These are phyloP conservation scores for Camellia granthamiana DNA, from an alignment of 148 eudicot genomes.

Conservation along the genomic window DNA sequence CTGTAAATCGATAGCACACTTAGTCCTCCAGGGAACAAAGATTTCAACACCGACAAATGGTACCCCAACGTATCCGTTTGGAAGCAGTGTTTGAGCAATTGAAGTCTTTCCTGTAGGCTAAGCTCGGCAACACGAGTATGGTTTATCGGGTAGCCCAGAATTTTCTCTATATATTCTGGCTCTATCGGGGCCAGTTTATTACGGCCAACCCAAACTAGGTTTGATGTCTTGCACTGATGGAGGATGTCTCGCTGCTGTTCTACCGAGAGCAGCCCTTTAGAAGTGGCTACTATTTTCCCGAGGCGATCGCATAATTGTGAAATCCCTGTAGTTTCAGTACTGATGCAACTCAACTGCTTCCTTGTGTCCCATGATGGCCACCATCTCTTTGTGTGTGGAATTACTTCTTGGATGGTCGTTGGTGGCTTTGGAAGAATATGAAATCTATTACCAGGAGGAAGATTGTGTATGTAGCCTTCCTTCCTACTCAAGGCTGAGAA, in stretches of 20 bases:
- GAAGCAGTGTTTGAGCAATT: conserved; percentile 58
- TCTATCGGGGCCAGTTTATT: conserved; percentile 64
- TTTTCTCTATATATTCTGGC: conserved; percentile 63
- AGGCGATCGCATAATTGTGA: conserved; percentile 59
- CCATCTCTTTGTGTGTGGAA: conserved; percentile 67
- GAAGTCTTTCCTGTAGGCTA: conserved; percentile 52
- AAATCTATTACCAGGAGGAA: conserved; percentile 59
- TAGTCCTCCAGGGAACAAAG: conserved; percentile 59
- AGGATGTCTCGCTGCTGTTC: conserved; percentile 64
- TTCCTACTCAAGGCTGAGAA: conserved; percentile 78
- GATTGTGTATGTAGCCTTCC: conserved; percentile 90
- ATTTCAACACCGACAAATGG: conserved; percentile 65
- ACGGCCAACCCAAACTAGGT: conserved; percentile 75
- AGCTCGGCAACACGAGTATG: conserved; percentile 62
- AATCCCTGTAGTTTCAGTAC: conserved; percentile 41
- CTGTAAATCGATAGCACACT: conserved; percentile 63
- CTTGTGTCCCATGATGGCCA: conserved; percentile 96
- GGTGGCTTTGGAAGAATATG: conserved; percentile 63
- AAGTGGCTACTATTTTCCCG: conserved; percentile 41
- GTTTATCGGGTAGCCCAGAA: conserved; percentile 70
- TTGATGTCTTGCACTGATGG: conserved; percentile 50
- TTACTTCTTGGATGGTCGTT: conserved; percentile 65
- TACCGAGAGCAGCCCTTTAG: conserved; percentile 48
- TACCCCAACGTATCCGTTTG: conserved; percentile 85
- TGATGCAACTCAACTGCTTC: conserved; percentile 64